Evolutionary conservation across 345 rosid species (phyloP).

Genomic region (Salix udensis): DNA sequence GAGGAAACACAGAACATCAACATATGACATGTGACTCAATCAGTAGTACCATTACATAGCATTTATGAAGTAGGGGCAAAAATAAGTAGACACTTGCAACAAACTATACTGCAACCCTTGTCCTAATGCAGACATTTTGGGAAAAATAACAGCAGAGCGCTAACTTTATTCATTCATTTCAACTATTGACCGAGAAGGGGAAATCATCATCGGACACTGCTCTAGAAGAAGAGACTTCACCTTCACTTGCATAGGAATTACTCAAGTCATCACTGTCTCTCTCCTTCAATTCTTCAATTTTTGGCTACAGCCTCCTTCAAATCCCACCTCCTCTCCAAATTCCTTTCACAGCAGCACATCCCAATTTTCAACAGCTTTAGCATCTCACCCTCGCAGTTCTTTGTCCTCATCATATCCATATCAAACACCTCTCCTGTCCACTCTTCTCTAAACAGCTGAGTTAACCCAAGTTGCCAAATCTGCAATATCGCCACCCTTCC

Average conservation of each 20-base stretch:
- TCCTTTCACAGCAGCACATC: conserved; percentile 78
- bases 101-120: neutral
- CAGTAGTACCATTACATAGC: neutral
- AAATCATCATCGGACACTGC: conserved; percentile 53
- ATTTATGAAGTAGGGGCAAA: neutral
- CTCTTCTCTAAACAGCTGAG: conserved; percentile 64
- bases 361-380: conserved; percentile 77
- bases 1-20: neutral
- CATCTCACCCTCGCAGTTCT: conserved; percentile 67
- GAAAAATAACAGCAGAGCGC: neutral
- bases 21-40: neutral
- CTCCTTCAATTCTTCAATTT: conserved; percentile 54
- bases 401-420: conserved; percentile 60
- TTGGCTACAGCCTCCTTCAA: conserved; percentile 53
- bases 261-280: conserved; percentile 47
- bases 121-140: neutral
- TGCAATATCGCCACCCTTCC: conserved; percentile 42
- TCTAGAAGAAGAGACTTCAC: conserved; percentile 49
- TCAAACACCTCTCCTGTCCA: conserved; percentile 87
- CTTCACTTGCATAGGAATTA: conserved; percentile 52
- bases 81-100: neutral
- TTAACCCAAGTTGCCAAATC: conserved; percentile 78
- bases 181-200: conserved; percentile 42
- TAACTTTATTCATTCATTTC: neutral
- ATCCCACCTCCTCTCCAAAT: conserved; percentile 64